Conservation (phyloP, 306 rosid species). For the Prunus padus region DNA sequence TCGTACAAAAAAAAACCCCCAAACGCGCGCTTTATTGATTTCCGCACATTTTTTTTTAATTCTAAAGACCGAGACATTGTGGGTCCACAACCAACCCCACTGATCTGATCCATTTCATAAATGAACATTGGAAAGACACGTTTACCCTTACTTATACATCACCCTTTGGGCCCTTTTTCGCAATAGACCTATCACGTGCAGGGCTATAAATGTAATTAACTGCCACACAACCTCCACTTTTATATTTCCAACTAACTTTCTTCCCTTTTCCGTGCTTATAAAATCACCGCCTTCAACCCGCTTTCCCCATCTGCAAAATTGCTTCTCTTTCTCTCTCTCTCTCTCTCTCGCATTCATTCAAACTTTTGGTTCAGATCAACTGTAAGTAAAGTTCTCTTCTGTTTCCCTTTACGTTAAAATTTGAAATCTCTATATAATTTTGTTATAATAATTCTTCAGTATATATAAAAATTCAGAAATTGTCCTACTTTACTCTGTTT, state of each 20-base stretch:
- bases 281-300: not conserved
- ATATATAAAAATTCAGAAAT: not conserved
- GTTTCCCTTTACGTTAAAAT: constrained; percentile 2
- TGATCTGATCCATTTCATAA: constrained; percentile 34
- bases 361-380: constrained; percentile 18
- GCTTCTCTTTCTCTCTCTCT: not conserved
- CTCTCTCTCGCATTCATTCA: constrained; percentile 24
- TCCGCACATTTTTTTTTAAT: constrained; percentile 27
- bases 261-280: constrained; percentile 22
- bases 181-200: constrained; percentile 16
- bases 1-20: not conserved
- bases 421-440: not conserved
- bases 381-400: constrained; percentile 44
- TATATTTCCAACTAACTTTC: constrained; percentile 24
- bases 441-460: not conserved
- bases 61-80: not conserved
- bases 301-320: not conserved
- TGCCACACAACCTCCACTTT: too few relatives aligned
- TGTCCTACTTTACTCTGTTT: constrained; percentile 24
- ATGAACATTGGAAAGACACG: not conserved
- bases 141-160: constrained; percentile 1
- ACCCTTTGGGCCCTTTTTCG: not conserved
- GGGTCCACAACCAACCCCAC: constrained; percentile 29
- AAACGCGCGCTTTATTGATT: constrained; percentile 20
- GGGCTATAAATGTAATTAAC: constrained; percentile 36